Percentiles rank a stretch among this genome's conserved stretches.
Conservation (phyloP, 805 yeast genomes). For the Saccharomycopsis babjevae region DNA sequence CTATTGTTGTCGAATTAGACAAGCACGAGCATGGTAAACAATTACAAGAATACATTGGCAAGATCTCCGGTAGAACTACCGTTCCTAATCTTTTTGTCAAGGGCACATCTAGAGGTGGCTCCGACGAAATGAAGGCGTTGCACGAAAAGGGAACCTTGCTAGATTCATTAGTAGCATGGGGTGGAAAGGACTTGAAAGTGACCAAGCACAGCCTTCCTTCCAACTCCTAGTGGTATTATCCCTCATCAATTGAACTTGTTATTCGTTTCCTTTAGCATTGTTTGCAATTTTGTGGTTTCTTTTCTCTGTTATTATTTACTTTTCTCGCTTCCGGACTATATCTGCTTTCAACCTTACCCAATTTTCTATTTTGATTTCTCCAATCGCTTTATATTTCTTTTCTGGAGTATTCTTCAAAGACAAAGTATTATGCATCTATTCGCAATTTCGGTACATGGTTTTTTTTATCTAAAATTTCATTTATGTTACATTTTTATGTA, state of each 20-base stretch:
- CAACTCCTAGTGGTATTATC: constrained; percentile 25
- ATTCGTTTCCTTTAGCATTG: neutral
- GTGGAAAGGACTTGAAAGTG: constrained; percentile 40
- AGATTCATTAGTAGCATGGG: constrained; percentile 50
- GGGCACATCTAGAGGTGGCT: constrained; percentile 75
- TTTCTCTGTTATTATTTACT: neutral
- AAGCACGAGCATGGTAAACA: constrained; percentile 64
- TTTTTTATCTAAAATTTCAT: neutral
- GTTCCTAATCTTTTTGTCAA: constrained; percentile 85
- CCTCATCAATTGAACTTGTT: neutral
- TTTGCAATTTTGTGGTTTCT: neutral
- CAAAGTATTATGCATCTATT: no score
- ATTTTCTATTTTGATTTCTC: neutral
- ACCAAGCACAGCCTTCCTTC: constrained; percentile 48
- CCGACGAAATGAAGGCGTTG: constrained; percentile 63
- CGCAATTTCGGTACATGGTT: neutral
- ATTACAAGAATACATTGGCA: constrained; percentile 62
- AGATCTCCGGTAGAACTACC: constrained; percentile 66
- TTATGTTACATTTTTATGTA: no score
- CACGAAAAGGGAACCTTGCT: constrained; percentile 49
- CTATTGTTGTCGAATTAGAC: constrained; percentile 73
- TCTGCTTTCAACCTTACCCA: neutral
- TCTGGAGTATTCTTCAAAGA: neutral
- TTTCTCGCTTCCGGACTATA: neutral
- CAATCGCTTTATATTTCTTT: neutral